A percentile compares a stretch with the other conserved stretches of the same genome.
Evolutionary conservation across 768 basidiomycete genomes (phyloP).

Genomic region (Mycena floridula): DNA sequence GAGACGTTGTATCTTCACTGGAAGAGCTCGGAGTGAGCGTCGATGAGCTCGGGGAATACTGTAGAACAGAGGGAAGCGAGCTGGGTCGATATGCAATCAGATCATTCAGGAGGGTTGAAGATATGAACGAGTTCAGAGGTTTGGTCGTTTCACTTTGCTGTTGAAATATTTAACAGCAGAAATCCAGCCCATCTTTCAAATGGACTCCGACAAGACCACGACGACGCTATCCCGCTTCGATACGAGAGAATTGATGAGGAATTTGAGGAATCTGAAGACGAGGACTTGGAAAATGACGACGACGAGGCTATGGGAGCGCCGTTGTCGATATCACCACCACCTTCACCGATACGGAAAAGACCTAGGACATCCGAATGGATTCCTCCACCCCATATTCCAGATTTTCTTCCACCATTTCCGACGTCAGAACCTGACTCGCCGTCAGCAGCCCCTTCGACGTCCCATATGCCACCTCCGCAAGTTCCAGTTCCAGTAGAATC

Average conservation of each 20-base stretch:
- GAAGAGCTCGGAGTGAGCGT: conserved; percentile 70
- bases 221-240: conserved; percentile 49
- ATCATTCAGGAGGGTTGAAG: conserved; percentile 61
- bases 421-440: conserved; percentile 22
- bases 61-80: conserved; percentile 60
- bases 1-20: conserved; percentile 61
- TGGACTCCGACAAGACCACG: conserved; percentile 48
- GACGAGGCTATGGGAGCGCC: conserved; percentile 28
- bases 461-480: conserved; percentile 30
- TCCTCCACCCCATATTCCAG: conserved; percentile 58
- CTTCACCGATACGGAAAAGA: conserved; percentile 53
- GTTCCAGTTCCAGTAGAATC: conserved; percentile 25
- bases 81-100: conserved; percentile 61
- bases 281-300: conserved; percentile 25
- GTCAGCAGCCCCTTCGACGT: conserved; percentile 25
- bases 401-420: conserved; percentile 67
- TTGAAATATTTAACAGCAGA: conserved; percentile 19
- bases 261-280: conserved; percentile 10
- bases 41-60: conserved; percentile 66
- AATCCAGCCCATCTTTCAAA: conserved; percentile 52
- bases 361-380: conserved; percentile 51
- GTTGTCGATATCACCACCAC: conserved; percentile 53
- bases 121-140: conserved; percentile 70
- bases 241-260: conserved; percentile 22
- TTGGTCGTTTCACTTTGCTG: conserved; percentile 25